Percentiles rank a stretch among this genome's conserved stretches.
phyloP scores from a whole-genome alignment of 2,329 filamentous ascomycete genomes.

The Mollisiaceae sp. region DNA sequence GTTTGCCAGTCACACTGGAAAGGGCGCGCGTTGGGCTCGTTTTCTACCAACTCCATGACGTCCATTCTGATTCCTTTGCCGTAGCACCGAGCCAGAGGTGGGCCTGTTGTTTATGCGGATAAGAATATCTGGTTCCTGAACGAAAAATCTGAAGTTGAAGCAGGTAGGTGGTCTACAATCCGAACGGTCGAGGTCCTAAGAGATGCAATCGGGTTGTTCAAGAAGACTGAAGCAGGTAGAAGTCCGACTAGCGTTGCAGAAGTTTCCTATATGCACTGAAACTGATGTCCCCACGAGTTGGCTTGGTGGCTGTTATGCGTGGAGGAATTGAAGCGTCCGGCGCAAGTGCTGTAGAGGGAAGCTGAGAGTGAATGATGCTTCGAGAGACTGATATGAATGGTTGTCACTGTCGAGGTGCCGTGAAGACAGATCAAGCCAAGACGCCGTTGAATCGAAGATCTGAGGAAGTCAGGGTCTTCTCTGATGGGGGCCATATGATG shows the following conservation, averaged over 20 bases:
- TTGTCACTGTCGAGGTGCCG: conserved; percentile 12
- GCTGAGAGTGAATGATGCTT: conserved; percentile 17
- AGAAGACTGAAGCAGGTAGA: conserved; percentile 15
- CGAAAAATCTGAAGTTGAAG: conserved; percentile 7
- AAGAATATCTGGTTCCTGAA: conserved; percentile 8
- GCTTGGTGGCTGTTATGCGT: conserved; percentile 14
- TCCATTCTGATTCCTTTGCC: conserved; percentile 53
- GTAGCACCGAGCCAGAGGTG: neutral
- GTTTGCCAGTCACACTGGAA: conserved; percentile 68
- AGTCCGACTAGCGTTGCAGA: neutral
- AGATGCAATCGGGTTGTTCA: neutral
- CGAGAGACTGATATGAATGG: conserved; percentile 11
- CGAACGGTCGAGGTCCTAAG: neutral
- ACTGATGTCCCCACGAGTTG: conserved; percentile 24
- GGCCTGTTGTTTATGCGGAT: neutral
- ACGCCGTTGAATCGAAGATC: conserved; percentile 27
- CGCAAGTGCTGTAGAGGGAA: conserved; percentile 33
- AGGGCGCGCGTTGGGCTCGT: conserved; percentile 65
- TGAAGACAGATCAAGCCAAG: conserved; percentile 6
- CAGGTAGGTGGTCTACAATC: neutral
- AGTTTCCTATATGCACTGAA: conserved; percentile 1
- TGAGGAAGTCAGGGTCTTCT: conserved; percentile 36
- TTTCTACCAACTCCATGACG: conserved; percentile 68
- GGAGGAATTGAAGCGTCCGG: conserved; percentile 33
- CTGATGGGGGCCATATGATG: conserved; percentile 26